Conservation (phyloP, 805 yeast genomes). For the Candida silvicultrix region DNA sequence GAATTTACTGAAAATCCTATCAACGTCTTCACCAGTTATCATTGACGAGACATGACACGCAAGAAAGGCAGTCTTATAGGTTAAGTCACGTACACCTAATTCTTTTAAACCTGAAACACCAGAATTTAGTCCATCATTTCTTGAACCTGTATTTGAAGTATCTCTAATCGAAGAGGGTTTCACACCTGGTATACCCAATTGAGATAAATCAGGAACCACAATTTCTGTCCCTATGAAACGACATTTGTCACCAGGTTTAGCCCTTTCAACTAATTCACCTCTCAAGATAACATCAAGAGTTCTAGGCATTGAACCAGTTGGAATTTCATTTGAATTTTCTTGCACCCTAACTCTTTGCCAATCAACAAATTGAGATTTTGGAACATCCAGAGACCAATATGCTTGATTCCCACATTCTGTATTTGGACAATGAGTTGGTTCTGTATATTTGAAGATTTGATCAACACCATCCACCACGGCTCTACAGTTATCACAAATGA, state of each 20-base stretch:
- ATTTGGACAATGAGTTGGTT: conserved; percentile 87
- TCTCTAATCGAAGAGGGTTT: conserved; percentile 81
- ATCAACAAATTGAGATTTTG: conserved; percentile 84
- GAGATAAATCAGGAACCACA: conserved; percentile 91
- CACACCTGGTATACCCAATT: conserved; percentile 90
- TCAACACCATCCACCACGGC: conserved; percentile 85
- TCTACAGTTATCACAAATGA: conserved; percentile 84
- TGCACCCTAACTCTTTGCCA: conserved; percentile 97
- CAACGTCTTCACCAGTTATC: conserved; percentile 24
- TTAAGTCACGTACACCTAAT: conserved; percentile 84
- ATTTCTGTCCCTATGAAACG: conserved; percentile 91
- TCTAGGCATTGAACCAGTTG: conserved; percentile 98
- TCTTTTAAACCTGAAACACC: conserved; percentile 88
- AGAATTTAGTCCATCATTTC: conserved; percentile 62
- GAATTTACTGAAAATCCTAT: conserved; percentile 18
- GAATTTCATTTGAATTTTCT: conserved; percentile 94
- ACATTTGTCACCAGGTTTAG: conserved; percentile 96
- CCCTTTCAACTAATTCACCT: conserved; percentile 92
- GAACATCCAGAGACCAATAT: conserved; percentile 76
- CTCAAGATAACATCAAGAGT: conserved; percentile 87
- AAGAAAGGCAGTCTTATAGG: conserved; percentile 84
- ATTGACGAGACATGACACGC: conserved; percentile 85
- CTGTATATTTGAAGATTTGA: conserved; percentile 89
- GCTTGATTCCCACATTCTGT: conserved; percentile 84
- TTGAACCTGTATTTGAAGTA: conserved; percentile 37